Conservation (phyloP, 345 rosid genomes). For the Adansonia digitata region DNA sequence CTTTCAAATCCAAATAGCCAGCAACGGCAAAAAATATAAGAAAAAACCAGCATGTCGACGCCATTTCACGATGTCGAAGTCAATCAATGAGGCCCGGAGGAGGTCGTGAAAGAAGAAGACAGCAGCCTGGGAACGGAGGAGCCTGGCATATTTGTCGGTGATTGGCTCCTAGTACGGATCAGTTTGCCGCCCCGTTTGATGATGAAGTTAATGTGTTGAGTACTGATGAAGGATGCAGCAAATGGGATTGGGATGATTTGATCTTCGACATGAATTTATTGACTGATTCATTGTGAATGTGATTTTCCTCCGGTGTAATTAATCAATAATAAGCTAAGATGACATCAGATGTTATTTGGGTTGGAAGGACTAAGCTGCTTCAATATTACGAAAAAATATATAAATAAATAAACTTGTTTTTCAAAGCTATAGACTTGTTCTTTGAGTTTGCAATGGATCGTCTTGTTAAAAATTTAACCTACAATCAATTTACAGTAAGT, state of each 20-base stretch:
- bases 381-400: not conserved
- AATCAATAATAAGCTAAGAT: not conserved
- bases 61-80: not conserved
- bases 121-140: not conserved
- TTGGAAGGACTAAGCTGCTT: too few relatives aligned
- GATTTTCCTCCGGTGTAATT: not conserved
- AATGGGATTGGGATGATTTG: slow-evolving; percentile 19
- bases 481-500: too few relatives aligned
- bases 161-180: not conserved
- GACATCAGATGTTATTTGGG: too few relatives aligned
- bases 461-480: too few relatives aligned
- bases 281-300: slow-evolving; percentile 4
- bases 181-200: not conserved
- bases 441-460: too few relatives aligned
- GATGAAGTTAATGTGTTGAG: not conserved
- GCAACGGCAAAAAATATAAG: not conserved
- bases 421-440: not conserved
- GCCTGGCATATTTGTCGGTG: not conserved
- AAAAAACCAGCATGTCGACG: not conserved
- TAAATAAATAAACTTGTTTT: not conserved
- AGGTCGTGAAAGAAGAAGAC: not conserved
- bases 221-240: slow-evolving; percentile 1
- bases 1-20: not conserved
- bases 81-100: not conserved
- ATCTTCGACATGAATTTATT: slow-evolving; percentile 8